These are phyloP conservation scores for Ustilago lituana DNA, from an alignment of 1,284 basidiomycete species.

Conservation along the genomic window DNA sequence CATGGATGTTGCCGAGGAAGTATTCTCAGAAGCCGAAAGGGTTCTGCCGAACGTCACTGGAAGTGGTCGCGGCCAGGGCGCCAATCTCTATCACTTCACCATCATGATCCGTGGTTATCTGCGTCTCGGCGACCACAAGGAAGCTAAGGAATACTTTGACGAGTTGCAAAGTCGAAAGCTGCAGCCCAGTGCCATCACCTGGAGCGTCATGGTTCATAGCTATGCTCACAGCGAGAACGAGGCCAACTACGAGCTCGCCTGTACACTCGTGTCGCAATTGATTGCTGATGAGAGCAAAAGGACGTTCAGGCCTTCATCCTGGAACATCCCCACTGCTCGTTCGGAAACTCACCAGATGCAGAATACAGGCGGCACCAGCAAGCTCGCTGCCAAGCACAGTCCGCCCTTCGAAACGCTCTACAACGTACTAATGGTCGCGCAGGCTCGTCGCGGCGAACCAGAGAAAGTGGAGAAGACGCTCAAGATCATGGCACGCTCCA, in stretches of 20 bases:
- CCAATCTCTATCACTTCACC: constrained; percentile 76
- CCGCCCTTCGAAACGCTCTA: constrained; percentile 69
- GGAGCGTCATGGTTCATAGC: constrained; percentile 72
- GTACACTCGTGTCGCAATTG: constrained; percentile 48
- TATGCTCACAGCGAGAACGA: constrained; percentile 54
- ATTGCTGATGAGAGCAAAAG: constrained; percentile 27
- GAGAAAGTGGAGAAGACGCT: constrained; percentile 75
- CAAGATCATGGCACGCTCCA: constrained; percentile 71
- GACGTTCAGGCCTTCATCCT: constrained; percentile 9
- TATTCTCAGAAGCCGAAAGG: constrained; percentile 70
- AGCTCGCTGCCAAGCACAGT: constrained; percentile 27
- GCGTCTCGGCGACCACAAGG: constrained; percentile 72
- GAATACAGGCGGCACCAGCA: neutral
- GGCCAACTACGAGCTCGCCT: constrained; percentile 47
- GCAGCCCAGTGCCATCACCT: constrained; percentile 77
- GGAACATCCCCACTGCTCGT: constrained; percentile 2
- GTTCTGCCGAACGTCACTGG: constrained; percentile 24
- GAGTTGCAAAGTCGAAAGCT: constrained; percentile 79
- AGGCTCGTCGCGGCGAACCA: constrained; percentile 71
- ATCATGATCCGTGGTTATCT: constrained; percentile 85
- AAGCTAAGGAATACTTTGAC: constrained; percentile 78
- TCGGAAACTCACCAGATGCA: constrained; percentile 1
- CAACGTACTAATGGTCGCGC: constrained; percentile 75
- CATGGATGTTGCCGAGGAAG: constrained; percentile 75
- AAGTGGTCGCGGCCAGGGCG: constrained; percentile 37